Base-by-base conservation (phyloP, 2,329 filamentous ascomycete species). In the Colletotrichum trifolii region DNA sequence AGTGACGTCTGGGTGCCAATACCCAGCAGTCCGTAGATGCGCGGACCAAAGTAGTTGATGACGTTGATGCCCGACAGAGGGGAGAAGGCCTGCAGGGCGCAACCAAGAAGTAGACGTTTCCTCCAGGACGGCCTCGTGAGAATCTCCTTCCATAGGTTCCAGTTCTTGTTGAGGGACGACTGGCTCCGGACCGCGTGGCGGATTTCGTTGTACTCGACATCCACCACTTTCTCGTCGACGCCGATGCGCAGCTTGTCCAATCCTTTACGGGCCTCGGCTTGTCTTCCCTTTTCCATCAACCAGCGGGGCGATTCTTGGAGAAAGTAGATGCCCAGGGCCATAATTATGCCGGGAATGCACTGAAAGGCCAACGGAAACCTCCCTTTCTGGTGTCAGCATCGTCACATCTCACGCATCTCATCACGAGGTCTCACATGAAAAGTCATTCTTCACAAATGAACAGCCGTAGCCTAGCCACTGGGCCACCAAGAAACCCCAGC, bases 81-180 rank as follows among this genome's bases (percentile, higher is more conserved):
- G 4, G 79, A 82, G 65, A 85, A 84, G 2, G 79, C 78, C 68
- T 85, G 83, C 2, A 85, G 76, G 50, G 78, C 81, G 59, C 79
- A 81, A 3, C 80, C 82, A 4, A 85, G 76, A 6, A 84, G 65
- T 17, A 85, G 70, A 9, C 82, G 76, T 61, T 76, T 77, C 56
- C 82, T 75, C 79, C 80, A 83, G n/a, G 75, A 76, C 0, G 80
- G 73, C 43, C 77, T 76, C 4, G 76, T 78, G 50, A 82, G 64
- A 50, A 84, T 76, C 6, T 79, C 76, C 12, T 73, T 75, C 75
- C 80, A 80, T 6, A 75, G 73, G 15, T 76, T 71, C 13, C 73
- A 73, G 5, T 74, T 70, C 49, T 73, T 73, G 10, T 73, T 71
- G 36, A 81, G 78, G 3, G 74, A 70, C 15, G 69, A 64, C 36